These are phyloP conservation scores for Nakaseomyces nivariensis DNA, from an alignment of 1,139 yeast species.

Conservation along the genomic window DNA sequence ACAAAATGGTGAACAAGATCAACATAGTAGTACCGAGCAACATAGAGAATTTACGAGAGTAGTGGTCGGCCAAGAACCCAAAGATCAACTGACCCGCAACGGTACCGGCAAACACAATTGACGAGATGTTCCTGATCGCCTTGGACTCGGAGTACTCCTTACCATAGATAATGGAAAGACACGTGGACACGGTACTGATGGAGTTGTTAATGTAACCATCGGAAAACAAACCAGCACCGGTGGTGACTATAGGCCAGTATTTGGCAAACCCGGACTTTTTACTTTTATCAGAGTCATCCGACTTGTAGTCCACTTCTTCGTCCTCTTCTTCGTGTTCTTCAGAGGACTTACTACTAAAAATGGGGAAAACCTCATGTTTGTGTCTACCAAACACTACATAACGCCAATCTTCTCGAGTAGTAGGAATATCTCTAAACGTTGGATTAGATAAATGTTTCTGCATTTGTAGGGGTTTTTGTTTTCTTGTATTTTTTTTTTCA, in stretches of 20 bases:
- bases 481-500: not conserved
- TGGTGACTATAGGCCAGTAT: constrained; percentile 5
- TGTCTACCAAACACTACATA: not conserved
- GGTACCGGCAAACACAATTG: constrained; percentile 88
- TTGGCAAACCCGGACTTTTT: not conserved
- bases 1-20: constrained; percentile 63
- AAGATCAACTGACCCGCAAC: constrained; percentile 77
- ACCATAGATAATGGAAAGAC: constrained; percentile 58
- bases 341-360: not conserved
- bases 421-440: not conserved
- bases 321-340: no score
- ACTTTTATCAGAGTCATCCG: not conserved
- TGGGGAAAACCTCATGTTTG: constrained; percentile 1
- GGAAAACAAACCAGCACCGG: constrained; percentile 86
- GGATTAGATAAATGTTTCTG: not conserved
- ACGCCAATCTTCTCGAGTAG: not conserved
- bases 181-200: constrained; percentile 64
- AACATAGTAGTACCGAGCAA: constrained; percentile 60
- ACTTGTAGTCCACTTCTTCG: not conserved
- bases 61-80: constrained; percentile 70
- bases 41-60: constrained; percentile 77
- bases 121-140: constrained; percentile 69
- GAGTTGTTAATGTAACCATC: constrained; percentile 88
- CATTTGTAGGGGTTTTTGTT: not conserved
- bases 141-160: constrained; percentile 46